Base-by-base conservation (phyloP, 352 stramenopile genomes). In the Albugo laibachii region DNA sequence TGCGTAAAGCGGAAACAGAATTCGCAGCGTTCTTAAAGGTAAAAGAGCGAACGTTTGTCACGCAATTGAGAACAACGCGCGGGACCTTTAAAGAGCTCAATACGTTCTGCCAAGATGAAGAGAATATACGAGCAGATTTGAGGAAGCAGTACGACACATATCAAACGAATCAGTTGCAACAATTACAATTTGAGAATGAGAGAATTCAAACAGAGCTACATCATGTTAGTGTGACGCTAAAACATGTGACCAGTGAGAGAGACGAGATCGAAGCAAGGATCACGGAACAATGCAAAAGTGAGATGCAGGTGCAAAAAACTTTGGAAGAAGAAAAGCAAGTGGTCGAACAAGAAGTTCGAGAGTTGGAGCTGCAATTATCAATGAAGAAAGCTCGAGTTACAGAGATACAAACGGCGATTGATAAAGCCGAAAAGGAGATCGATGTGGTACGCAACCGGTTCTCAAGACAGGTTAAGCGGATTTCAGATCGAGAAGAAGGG, bases 1-100 rank as follows among this genome's bases (percentile, higher is more conserved):
- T 84, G 11, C 65, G 74, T 27, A 85, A 91, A 41, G 54, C 79
- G 14, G 74, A 87, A n/a, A 71, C 58, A 35, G 77, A 91, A 40
- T 53, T 83, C 13, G 53, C 67, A 3, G 61, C 67, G 2, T 78
- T 85, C 44, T 55, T 76, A 15, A 91, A 85, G 57, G 57, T 65
- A 6, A 82, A 83, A 50, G 77, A 87, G 43, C 82, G 82, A 45
- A 63, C 70, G 5, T 84, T 91, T 42, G 65, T 69, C 0, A 81
- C 83, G 31, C 74, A 91, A 37, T 47, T 91, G 39, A 66, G 65
- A 36, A 85, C 67, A 39, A 83, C 77, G 4, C 69, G 76, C 4
- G 70, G 69, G 5, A 82, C 70, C 14, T 47, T 86, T 24, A 69
- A 71, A 19, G 72, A 82, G 24, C 57, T 91, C 1, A 65, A 85